phyloP scores from a whole-genome alignment of 768 basidiomycete genomes.

The Suillus ampliporus region DNA sequence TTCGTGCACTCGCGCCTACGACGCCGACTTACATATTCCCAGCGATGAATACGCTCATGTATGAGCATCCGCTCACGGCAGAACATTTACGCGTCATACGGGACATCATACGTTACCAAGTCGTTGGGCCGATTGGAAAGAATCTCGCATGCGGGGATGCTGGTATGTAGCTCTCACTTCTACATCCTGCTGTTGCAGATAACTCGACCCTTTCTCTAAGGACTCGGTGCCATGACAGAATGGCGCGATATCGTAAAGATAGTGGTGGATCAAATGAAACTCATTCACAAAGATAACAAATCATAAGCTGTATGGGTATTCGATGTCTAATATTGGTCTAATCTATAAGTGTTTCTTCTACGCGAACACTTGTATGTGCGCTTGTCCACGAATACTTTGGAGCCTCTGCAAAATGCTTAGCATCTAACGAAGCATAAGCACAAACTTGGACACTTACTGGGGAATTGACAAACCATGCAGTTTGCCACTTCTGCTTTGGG shows the following conservation, averaged over 20 bases:
- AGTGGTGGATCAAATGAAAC: constrained; percentile 62
- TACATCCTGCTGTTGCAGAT: neutral
- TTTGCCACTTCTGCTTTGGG: too few species aligned
- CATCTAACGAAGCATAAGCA: too few species aligned
- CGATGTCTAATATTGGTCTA: too few species aligned
- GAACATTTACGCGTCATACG: constrained; percentile 79
- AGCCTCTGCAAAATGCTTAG: too few species aligned
- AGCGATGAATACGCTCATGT: constrained; percentile 99
- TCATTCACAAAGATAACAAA: constrained; percentile 12
- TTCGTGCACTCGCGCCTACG: constrained; percentile 81
- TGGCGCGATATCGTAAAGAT: constrained; percentile 88
- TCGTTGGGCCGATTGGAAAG: constrained; percentile 90
- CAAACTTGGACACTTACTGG: too few species aligned
- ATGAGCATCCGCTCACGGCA: constrained; percentile 88
- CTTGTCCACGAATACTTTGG: too few species aligned
- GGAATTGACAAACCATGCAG: too few species aligned
- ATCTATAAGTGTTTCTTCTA: too few species aligned
- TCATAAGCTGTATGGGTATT: constrained; percentile 27
- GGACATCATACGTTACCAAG: constrained; percentile 77
- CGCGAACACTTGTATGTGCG: too few species aligned
- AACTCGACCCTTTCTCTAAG: neutral
- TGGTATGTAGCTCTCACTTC: constrained; percentile 53
- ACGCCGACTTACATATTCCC: constrained; percentile 93
- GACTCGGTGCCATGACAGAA: constrained; percentile 81
- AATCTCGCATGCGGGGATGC: constrained; percentile 90